Base-by-base conservation (phyloP, 768 basidiomycete species). In the Termitomyces sp. region DNA sequence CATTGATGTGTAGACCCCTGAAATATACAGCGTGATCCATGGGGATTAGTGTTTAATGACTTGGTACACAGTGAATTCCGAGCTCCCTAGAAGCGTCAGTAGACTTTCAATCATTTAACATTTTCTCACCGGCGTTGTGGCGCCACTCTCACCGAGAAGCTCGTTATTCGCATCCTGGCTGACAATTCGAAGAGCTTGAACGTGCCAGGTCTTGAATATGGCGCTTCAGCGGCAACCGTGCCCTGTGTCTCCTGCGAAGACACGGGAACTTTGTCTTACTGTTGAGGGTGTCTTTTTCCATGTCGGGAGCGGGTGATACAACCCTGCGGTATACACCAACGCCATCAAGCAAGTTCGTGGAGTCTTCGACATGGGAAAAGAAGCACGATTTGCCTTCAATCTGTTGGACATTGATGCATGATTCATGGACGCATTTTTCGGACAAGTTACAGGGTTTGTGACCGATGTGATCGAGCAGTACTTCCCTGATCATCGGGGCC, bases 211-310 rank as follows among this genome's bases (percentile, higher is more conserved):
- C 83, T 92, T 71, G 98, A 98, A 72, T 99, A 95, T 62, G 97
- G 97, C 16, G 95, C 95, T 0, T 84, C 95, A 0, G 80, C 98
- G 47, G 78, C 73, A 23, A 80, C 84, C 12, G 94, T 97, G 21
- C 90, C n/a, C 91, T 2, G 80, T 77, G 14, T 82, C 98, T 19
- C 80, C 98, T 51, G 74, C 77, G 14, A 90, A 86, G 62, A 97
- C 96, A 1, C 80, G 79, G 63, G 86, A 90, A 64, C 80, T 98
- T 29, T 73, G 76, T 34, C 79, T 99, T 53, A 82, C 94, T 67
- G 95, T 99, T 52, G 79, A 97, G 34, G 97, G 97, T n/a, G 90
- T 98, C 58, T 92, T 89, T 72, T 98, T 99, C 82, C 97, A 98
- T 71, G 97, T 98, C 41, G 97, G 97, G 5, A 93, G 90, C 60